Conservation (phyloP, 164 flowering plant species). For the Chimonanthus praecox region DNA sequence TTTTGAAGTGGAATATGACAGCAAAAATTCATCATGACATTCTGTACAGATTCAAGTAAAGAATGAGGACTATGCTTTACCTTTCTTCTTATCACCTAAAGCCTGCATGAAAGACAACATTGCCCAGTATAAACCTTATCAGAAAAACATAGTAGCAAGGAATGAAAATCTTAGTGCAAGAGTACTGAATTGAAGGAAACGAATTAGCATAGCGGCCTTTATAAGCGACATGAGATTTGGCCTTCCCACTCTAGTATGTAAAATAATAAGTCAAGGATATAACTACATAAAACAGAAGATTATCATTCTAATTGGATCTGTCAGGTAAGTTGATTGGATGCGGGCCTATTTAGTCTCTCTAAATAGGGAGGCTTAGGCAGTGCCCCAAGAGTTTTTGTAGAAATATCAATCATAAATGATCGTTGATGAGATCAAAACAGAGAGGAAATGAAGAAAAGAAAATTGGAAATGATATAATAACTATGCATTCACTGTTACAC, state of each 20-base stretch:
- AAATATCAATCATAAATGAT: no score
- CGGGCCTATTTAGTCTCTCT: no score
- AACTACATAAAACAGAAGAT: neutral
- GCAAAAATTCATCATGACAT: constrained; percentile 10
- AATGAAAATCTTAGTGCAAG: neutral
- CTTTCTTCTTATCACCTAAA: constrained; percentile 65
- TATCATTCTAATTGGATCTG: neutral
- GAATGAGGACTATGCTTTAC: constrained; percentile 30
- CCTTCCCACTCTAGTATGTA: neutral
- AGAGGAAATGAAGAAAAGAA: no score
- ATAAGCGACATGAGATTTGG: neutral
- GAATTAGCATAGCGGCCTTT: neutral
- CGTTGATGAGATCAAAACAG: no score
- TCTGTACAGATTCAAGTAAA: constrained; percentile 6
- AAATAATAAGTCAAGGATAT: neutral
- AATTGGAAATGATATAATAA: no score
- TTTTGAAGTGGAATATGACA: constrained; percentile 5
- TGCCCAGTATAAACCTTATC: neutral
- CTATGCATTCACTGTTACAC: no score
- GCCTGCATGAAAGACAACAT: constrained; percentile 40
- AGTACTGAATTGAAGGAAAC: neutral
- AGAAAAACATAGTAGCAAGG: neutral
- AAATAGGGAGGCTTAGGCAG: no score
- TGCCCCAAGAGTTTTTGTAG: no score
- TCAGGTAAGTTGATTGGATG: neutral